Evolutionary conservation across 768 basidiomycete species (phyloP), one percentile per base, ranked within the genome.

Genomic region (Suillus hirtellus): DNA sequence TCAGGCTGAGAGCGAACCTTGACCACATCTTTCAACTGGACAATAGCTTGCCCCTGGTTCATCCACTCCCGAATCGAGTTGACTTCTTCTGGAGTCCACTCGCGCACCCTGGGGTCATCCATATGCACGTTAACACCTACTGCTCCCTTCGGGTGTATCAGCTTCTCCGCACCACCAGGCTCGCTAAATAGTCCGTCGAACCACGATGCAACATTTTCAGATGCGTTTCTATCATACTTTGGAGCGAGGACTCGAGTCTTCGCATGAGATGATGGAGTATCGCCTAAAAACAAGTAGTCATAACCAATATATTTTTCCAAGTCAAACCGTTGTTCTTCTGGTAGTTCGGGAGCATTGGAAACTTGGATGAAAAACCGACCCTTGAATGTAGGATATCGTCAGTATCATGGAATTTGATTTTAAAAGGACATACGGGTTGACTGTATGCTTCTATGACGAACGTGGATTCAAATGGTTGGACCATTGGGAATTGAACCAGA

Each of bases 401-500:
- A 62, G 59, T 17, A 27, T 14, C 49, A 49, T 52, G 44, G 3
- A 21, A 52, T 8, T 10, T 10, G 53, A 40, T 24, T 7, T 50
- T 34, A 11, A 1, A 50, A 14, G 9, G 3, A 63, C 74, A 63
- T 43, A 76, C 76, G 3, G 71, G 69, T 38, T 67, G 62, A 35
- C 60, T 19, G 58, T 77, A 67, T 38, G 74, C 76, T 8, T 72
- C 61, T 43, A 72, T 37, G 60, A 77, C 64, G 1, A 76, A 60
- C 3, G 76, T 77, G 38, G 76, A 66, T 1, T 70, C 70, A 64
- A 72, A 75, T 34, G 69, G 71, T 15, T 69, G 62, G 7, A 63
- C 52, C 8, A 72, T 66, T 58, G 80, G 67, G 68, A 87, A 89
- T 66, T 82, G 81, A 21, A 78, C 80, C 11, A 89, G 74, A 72